These are phyloP conservation scores for Citrus cavaleriei DNA, from an alignment of 345 rosid genomes.

Conservation along the genomic window DNA sequence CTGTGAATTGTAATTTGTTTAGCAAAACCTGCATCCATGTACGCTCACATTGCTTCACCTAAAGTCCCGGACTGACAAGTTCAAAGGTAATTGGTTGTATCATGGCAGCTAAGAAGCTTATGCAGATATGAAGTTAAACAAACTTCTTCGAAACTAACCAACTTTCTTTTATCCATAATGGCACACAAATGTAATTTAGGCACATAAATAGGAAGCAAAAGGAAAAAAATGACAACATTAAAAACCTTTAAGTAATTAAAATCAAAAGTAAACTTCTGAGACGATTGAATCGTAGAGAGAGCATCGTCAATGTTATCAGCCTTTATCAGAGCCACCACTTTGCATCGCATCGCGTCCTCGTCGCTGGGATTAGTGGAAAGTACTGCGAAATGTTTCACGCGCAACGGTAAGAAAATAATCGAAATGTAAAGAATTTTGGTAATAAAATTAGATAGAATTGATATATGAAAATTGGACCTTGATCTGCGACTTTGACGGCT, in stretches of 20 bases:
- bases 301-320: conserved; percentile 66
- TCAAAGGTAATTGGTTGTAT: not conserved
- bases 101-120: not conserved
- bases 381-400: conserved; percentile 37
- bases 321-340: conserved; percentile 75
- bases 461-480: conserved; percentile 39
- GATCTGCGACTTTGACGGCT: conserved; percentile 70
- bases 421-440: not conserved
- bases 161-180: too few relatives aligned
- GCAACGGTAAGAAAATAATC: not conserved
- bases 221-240: not conserved
- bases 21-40: not conserved
- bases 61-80: not conserved
- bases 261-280: conserved; percentile 42
- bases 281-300: conserved; percentile 52
- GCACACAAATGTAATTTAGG: not conserved
- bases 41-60: not conserved
- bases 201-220: not conserved
- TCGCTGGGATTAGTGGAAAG: conserved; percentile 63
- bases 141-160: not conserved
- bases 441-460: not conserved
- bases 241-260: conserved; percentile 65
- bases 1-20: not conserved
- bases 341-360: conserved; percentile 86
- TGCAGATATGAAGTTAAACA: not conserved